Evolutionary conservation across 73 alveolate genomes (phyloP).

Genomic region (Blepharisma stoltei): DNA sequence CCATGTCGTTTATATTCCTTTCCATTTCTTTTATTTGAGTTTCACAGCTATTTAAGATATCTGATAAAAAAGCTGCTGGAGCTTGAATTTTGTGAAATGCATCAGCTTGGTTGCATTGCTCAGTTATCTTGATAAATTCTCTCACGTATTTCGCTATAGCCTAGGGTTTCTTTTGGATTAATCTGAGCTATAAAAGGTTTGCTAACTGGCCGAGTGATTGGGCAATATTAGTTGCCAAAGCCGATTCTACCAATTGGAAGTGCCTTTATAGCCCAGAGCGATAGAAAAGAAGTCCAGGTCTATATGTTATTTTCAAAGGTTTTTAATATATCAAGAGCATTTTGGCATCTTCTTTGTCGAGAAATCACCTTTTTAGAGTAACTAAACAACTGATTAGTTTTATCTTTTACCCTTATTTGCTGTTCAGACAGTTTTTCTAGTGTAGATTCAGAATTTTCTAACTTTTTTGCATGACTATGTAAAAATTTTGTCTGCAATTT

Average conservation of each 20-base stretch:
- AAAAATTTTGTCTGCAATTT: no score
- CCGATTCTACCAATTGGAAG: no score
- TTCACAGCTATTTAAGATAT: neutral
- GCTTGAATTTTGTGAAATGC: neutral
- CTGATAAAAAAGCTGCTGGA: neutral
- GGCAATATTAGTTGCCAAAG: no score
- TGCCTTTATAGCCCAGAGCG: no score
- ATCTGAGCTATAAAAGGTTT: no score
- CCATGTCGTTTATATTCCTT: neutral
- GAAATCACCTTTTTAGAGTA: neutral
- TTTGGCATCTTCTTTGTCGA: conserved; percentile 1
- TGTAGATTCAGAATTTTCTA: no score
- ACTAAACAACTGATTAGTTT: neutral
- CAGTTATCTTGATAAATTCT: neutral
- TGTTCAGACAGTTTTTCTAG: no score
- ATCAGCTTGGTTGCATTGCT: conserved; percentile 14
- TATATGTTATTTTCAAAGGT: neutral
- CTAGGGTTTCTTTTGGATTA: no score
- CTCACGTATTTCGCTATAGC: neutral
- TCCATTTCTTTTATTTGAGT: neutral
- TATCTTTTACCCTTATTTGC: neutral
- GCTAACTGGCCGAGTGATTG: no score
- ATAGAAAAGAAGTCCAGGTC: no score
- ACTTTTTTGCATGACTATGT: no score
- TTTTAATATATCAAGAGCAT: neutral